Percentiles rank a stretch among this genome's conserved stretches.
Evolutionary conservation across 2,329 filamentous ascomycete genomes (phyloP).

Genomic region (Penicillium sp.): DNA sequence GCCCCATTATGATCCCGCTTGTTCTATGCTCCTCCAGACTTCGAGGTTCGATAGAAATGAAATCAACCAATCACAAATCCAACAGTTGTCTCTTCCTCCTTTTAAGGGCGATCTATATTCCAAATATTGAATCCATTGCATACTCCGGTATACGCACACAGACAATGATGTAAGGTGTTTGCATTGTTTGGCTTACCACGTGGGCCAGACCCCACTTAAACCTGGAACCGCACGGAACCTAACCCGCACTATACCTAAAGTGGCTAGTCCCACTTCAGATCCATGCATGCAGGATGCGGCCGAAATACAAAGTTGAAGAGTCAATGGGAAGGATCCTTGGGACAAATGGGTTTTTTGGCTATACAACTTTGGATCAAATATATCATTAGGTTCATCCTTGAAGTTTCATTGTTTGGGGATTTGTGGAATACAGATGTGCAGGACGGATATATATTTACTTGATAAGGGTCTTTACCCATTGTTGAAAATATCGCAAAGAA

Average conservation of each 20-base stretch:
- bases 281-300: slow-evolving; percentile 19
- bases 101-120: neutral
- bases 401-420: too few species aligned
- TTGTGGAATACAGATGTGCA: too few species aligned
- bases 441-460: neutral
- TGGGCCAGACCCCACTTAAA: slow-evolving; percentile 21
- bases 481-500: too few species aligned
- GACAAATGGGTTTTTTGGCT: too few species aligned
- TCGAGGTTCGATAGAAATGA: neutral
- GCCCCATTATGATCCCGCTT: slow-evolving; percentile 79
- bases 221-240: slow-evolving; percentile 25
- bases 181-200: slow-evolving; percentile 25
- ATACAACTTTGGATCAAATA: too few species aligned
- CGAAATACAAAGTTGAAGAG: slow-evolving; percentile 11
- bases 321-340: neutral
- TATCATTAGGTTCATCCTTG: too few species aligned
- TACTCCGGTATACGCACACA: neutral
- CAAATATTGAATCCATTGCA: neutral
- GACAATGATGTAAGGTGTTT: slow-evolving; percentile 17
- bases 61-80: neutral
- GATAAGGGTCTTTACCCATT: too few species aligned
- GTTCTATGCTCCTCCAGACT: slow-evolving; percentile 74
- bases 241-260: slow-evolving; percentile 12
- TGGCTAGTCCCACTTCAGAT: slow-evolving; percentile 16
- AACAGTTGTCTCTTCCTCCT: neutral